Evolutionary conservation across 352 stramenopile genomes (phyloP).

Genomic region (Globisporangium lucens): DNA sequence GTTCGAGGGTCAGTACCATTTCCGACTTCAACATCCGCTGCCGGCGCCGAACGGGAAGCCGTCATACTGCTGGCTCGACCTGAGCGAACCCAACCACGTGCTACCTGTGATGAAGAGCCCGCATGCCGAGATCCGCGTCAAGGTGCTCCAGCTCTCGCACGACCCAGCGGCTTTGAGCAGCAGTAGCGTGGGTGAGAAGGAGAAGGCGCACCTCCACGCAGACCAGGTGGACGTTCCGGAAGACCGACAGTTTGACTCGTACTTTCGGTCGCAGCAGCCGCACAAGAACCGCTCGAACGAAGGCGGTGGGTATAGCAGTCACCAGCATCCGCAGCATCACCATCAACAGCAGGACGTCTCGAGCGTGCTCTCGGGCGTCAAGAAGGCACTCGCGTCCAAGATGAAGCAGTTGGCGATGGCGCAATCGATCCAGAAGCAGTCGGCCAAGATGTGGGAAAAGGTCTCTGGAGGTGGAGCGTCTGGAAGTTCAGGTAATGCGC

Average conservation of each 20-base stretch:
- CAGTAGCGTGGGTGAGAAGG: conserved; percentile 10
- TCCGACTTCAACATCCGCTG: conserved; percentile 59
- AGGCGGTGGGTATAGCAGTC: background rate
- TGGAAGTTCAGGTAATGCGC: conserved; percentile 26
- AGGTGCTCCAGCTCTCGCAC: conserved; percentile 69
- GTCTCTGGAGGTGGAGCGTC: conserved; percentile 20
- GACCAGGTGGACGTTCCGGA: conserved; percentile 60
- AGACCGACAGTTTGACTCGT: conserved; percentile 59
- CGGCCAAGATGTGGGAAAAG: conserved; percentile 72
- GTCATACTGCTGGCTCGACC: conserved; percentile 77
- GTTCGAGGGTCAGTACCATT: conserved; percentile 75
- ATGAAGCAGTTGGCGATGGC: conserved; percentile 72
- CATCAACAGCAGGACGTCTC: conserved; percentile 41
- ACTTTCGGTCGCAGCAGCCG: conserved; percentile 50
- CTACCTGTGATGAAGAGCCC: conserved; percentile 31
- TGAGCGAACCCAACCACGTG: conserved; percentile 43
- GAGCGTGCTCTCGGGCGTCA: conserved; percentile 66
- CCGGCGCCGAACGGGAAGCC: conserved; percentile 17
- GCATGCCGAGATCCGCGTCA: conserved; percentile 55
- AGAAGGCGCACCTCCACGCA: conserved; percentile 9
- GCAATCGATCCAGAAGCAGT: conserved; percentile 73
- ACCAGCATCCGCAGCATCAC: conserved; percentile 15
- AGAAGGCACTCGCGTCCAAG: conserved; percentile 78
- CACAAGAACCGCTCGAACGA: background rate
- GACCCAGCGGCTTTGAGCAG: conserved; percentile 4